Percentiles rank a stretch among this genome's conserved stretches.
Conservation (phyloP, 2,329 filamentous ascomycete genomes). For the Cercospora citrullina region DNA sequence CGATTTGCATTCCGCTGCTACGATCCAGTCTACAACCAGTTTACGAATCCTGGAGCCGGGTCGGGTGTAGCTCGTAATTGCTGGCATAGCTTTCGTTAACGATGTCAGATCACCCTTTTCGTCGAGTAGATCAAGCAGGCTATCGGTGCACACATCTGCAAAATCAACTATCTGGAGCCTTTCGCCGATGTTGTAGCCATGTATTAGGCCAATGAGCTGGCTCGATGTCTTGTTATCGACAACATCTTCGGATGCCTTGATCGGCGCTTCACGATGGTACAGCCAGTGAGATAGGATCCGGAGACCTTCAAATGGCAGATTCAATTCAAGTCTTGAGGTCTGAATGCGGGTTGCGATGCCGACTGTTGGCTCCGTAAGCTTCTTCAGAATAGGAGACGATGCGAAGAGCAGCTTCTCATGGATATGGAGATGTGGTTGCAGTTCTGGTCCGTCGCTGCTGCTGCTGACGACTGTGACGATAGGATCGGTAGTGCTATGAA, state of each 20-base stretch:
- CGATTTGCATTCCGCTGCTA: neutral
- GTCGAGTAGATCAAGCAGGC: neutral
- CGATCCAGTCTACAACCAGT: constrained; percentile 3
- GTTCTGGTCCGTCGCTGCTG: constrained; percentile 4
- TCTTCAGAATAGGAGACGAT: neutral
- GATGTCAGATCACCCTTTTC: neutral
- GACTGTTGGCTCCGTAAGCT: neutral
- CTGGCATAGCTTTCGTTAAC: neutral
- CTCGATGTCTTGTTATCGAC: neutral
- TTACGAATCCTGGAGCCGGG: neutral
- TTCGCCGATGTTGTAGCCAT: neutral
- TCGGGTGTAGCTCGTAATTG: neutral
- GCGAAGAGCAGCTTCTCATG: neutral
- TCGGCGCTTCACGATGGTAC: neutral
- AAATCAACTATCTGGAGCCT: neutral
- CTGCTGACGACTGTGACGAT: constrained; percentile 2
- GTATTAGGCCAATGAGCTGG: neutral
- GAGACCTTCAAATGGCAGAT: neutral
- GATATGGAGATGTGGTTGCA: constrained; percentile 2
- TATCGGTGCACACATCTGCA: neutral
- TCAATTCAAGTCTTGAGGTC: neutral
- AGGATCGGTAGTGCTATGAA: neutral
- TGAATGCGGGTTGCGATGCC: neutral
- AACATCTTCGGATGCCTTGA: neutral
- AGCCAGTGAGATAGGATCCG: neutral